These are phyloP conservation scores for Pseudogymnoascus pannorum DNA, from an alignment of 2,329 filamentous ascomycete genomes.

Conservation along the genomic window DNA sequence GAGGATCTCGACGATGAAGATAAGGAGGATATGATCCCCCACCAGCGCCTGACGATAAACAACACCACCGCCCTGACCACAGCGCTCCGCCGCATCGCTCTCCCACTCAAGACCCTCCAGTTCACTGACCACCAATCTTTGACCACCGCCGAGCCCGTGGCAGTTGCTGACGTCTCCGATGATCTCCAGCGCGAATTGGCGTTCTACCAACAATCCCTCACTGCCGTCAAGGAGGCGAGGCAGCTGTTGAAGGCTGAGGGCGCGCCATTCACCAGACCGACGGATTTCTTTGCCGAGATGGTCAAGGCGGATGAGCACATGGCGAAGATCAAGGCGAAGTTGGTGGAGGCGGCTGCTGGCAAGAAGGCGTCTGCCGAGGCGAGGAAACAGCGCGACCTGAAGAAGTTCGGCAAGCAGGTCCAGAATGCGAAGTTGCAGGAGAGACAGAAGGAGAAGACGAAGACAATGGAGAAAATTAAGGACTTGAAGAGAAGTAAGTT, in stretches of 20 bases:
- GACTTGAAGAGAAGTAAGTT: slow-evolving; percentile 86
- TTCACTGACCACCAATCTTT: slow-evolving; percentile 82
- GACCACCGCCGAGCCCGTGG: slow-evolving; percentile 58
- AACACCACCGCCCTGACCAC: slow-evolving; percentile 81
- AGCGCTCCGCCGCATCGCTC: slow-evolving; percentile 69
- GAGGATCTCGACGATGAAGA: slow-evolving; percentile 72
- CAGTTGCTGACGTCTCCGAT: slow-evolving; percentile 78
- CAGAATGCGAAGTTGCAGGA: slow-evolving; percentile 95
- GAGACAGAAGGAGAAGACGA: slow-evolving; percentile 82
- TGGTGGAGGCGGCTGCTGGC: slow-evolving; percentile 81
- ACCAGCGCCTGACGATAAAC: slow-evolving; percentile 94
- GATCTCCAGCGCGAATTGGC: slow-evolving; percentile 87
- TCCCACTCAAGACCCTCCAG: slow-evolving; percentile 60
- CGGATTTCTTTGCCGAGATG: slow-evolving; percentile 98
- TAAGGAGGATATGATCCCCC: slow-evolving; percentile 77
- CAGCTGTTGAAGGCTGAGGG: slow-evolving; percentile 72
- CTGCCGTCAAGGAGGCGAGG: slow-evolving; percentile 68
- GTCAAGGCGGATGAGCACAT: slow-evolving; percentile 98
- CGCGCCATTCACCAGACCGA: slow-evolving; percentile 77
- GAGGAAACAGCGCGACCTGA: slow-evolving; percentile 83
- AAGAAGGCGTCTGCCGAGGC: slow-evolving; percentile 93
- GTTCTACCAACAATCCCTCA: slow-evolving; percentile 84
- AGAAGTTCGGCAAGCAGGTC: slow-evolving; percentile 99
- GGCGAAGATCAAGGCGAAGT: slow-evolving; percentile 89
- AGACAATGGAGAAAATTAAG: slow-evolving; percentile 93